A percentile compares a stretch with the other conserved stretches of the same genome.
These are phyloP conservation scores for Colletotrichum tofieldiae DNA, from an alignment of 2,329 filamentous ascomycete genomes.

Conservation along the genomic window DNA sequence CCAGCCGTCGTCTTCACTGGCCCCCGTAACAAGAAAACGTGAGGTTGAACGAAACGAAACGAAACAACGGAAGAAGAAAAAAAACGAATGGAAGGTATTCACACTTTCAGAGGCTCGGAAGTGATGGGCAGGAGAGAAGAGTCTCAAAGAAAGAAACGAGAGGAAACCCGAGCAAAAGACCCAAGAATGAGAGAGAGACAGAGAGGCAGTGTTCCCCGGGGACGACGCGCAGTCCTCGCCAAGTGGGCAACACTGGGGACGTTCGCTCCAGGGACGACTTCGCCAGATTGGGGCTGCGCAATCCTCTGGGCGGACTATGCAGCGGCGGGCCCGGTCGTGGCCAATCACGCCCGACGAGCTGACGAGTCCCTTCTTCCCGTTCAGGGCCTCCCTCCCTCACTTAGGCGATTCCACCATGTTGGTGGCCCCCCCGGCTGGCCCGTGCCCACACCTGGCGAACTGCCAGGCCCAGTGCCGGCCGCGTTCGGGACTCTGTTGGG, in stretches of 20 bases:
- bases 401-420: background rate
- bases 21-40: background rate
- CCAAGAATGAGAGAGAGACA: background rate
- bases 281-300: slow-evolving; percentile 28
- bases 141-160: background rate
- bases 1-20: background rate
- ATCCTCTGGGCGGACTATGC: slow-evolving; percentile 18
- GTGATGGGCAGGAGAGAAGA: background rate
- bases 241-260: slow-evolving; percentile 26
- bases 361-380: slow-evolving; percentile 52
- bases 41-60: background rate
- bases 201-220: slow-evolving; percentile 3
- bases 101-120: slow-evolving; percentile 11
- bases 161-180: background rate
- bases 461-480: slow-evolving; percentile 2
- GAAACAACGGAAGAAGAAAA: background rate
- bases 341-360: slow-evolving; percentile 53
- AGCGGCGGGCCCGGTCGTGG: slow-evolving; percentile 5
- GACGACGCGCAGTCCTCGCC: slow-evolving; percentile 15
- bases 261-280: background rate
- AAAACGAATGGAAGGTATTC: slow-evolving; percentile 16
- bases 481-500: background rate
- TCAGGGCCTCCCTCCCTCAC: background rate
- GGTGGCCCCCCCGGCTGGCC: background rate
- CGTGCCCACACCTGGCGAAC: slow-evolving; percentile 7